These are phyloP conservation scores for Lithospermum erythrorhizon DNA, from an alignment of 257 asterid species.

Conservation along the genomic window DNA sequence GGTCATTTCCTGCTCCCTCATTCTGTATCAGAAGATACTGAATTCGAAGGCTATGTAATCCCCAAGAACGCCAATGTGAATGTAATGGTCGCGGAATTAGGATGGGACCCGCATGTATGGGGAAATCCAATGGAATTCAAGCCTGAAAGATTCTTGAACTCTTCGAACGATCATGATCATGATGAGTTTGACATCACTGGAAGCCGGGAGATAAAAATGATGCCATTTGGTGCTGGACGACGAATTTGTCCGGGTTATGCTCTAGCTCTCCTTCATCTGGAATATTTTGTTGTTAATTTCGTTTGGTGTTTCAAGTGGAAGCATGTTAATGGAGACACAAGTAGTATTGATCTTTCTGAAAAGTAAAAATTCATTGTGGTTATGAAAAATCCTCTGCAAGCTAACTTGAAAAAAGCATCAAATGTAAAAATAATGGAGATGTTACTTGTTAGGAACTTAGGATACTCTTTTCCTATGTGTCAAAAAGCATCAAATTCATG, in stretches of 20 bases:
- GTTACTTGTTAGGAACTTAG: too few species aligned
- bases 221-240: slow-evolving; percentile 77
- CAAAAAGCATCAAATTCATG: too few species aligned
- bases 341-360: slow-evolving; percentile 40
- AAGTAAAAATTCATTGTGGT: slow-evolving; percentile 41
- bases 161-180: not conserved
- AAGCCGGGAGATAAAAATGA: slow-evolving; percentile 61
- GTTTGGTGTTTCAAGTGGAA: slow-evolving; percentile 42
- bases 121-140: slow-evolving; percentile 56
- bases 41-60: slow-evolving; percentile 30
- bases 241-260: slow-evolving; percentile 43
- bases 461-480: too few species aligned
- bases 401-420: too few species aligned
- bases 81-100: slow-evolving; percentile 62
- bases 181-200: slow-evolving; percentile 43
- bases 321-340: slow-evolving; percentile 17
- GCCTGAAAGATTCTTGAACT: slow-evolving; percentile 52
- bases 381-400: slow-evolving; percentile 47
- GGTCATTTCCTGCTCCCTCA: slow-evolving; percentile 64
- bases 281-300: slow-evolving; percentile 55
- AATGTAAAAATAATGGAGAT: too few species aligned
- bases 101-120: slow-evolving; percentile 61
- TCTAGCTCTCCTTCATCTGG: slow-evolving; percentile 56
- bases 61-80: slow-evolving; percentile 38
- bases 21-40: slow-evolving; percentile 29